Percentiles rank a stretch among this genome's conserved stretches.
phyloP scores from a whole-genome alignment of 2,329 filamentous ascomycete species.

The Monosporascus ibericus region DNA sequence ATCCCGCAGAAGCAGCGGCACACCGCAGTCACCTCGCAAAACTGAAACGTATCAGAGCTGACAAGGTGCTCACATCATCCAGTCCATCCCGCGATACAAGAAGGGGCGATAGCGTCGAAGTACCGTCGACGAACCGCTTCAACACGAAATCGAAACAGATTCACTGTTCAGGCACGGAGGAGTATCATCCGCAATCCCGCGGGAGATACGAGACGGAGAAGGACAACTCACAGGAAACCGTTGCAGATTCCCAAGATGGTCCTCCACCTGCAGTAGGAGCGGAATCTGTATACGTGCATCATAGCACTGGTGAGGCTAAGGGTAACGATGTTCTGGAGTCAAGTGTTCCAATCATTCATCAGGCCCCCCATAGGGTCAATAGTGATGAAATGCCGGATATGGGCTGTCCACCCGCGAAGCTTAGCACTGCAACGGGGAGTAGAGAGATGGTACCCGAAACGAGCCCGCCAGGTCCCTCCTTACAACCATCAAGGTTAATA shows the following conservation, averaged over 20 bases:
- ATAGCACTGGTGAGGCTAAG: neutral
- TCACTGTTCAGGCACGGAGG: conserved; percentile 3
- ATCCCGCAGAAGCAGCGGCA: conserved; percentile 14
- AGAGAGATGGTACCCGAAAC: conserved; percentile 27
- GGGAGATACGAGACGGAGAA: conserved; percentile 11
- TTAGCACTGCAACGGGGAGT: conserved; percentile 1
- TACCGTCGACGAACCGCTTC: conserved; percentile 23
- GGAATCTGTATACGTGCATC: conserved; percentile 1
- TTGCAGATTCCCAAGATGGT: conserved; percentile 24
- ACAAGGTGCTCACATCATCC: conserved; percentile 20
- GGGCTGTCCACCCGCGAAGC: neutral
- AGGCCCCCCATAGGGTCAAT: conserved; percentile 1
- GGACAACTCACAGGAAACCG: conserved; percentile 23
- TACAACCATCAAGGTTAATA: conserved; percentile 15
- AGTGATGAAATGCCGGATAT: neutral
- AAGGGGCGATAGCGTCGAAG: conserved; percentile 19
- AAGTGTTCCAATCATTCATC: conserved; percentile 2
- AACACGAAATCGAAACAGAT: conserved; percentile 6
- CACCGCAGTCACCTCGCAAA: conserved; percentile 19
- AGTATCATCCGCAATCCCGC: conserved; percentile 9
- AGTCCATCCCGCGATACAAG: conserved; percentile 12
- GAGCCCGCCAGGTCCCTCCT: conserved; percentile 19
- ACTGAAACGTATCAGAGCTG: conserved; percentile 19
- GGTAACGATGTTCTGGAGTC: conserved; percentile 6
- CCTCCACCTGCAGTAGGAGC: conserved; percentile 2